These are phyloP conservation scores for Fusarium beomiforme DNA, from an alignment of 2,329 filamentous ascomycete genomes.

Conservation along the genomic window DNA sequence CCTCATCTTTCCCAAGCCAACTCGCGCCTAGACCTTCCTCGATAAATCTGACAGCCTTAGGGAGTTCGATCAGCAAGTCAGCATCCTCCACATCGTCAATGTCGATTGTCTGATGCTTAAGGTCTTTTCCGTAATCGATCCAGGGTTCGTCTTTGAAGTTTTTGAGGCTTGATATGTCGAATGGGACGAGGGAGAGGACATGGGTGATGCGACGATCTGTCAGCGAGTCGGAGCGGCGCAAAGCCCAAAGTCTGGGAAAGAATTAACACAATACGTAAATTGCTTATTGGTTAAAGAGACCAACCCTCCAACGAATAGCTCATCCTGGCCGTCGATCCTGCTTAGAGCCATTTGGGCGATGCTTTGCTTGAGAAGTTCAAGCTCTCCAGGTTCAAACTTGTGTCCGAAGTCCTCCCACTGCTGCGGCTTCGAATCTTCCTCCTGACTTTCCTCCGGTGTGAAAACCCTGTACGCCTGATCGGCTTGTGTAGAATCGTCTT, in stretches of 20 bases:
- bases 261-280: slow-evolving; percentile 16
- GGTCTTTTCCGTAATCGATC: slow-evolving; percentile 64
- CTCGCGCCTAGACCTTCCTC: slow-evolving; percentile 69
- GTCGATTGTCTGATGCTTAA: slow-evolving; percentile 80
- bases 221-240: slow-evolving; percentile 77
- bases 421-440: slow-evolving; percentile 20
- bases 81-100: slow-evolving; percentile 92
- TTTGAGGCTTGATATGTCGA: slow-evolving; percentile 52
- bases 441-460: neutral
- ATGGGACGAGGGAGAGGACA: slow-evolving; percentile 82
- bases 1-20: slow-evolving; percentile 15
- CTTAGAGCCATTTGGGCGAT: slow-evolving; percentile 55
- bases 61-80: slow-evolving; percentile 84
- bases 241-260: slow-evolving; percentile 72
- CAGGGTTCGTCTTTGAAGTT: slow-evolving; percentile 61
- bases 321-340: slow-evolving; percentile 53
- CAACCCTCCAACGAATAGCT: slow-evolving; percentile 54
- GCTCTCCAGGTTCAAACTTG: slow-evolving; percentile 30
- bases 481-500: neutral
- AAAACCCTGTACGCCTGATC: neutral
- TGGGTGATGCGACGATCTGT: slow-evolving; percentile 83
- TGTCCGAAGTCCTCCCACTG: slow-evolving; percentile 43
- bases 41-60: slow-evolving; percentile 84
- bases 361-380: slow-evolving; percentile 44
- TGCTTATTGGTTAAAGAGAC: slow-evolving; percentile 27